Evolutionary conservation across 2,329 filamentous ascomycete genomes (phyloP), one percentile per base, ranked within the genome.

Genomic region (Claviceps sp.): DNA sequence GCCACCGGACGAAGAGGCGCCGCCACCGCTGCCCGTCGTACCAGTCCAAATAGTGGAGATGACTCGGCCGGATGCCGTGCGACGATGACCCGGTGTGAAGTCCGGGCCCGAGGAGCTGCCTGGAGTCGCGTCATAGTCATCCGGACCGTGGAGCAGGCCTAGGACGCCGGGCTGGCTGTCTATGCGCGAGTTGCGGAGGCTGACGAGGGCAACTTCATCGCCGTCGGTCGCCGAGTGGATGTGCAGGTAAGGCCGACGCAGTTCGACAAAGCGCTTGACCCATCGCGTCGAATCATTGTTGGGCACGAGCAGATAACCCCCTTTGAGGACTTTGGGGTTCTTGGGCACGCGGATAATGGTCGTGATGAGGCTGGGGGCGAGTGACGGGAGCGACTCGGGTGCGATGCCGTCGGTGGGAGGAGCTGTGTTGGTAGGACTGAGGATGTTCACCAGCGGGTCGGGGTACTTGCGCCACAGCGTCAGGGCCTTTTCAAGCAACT

Each of bases 221-320:
- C 91, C 90, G 42, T 94, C 87, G 0, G 84, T 81, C 0, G 85
- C 83, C 24, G 81, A 86, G 69, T 97, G 88, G 38, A 98, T 80
- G 66, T 97, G 89, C 50, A 98, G 75, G 64, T 97, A 98, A 0
- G 93, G 93, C 50, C 86, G 79, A 36, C 93, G 81, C 30, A 98
- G 78, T 69, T 98, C 93, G 48, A 96, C 88, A 63, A 95, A 97
- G 43, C 91, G 84, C 60, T 90, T 88, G 30, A 93, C 79, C 93
- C 93, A 98, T 55, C 85, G 81, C 22, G 83, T 86, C 38, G 84
- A 87, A 51, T 87, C 84, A 52, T 82, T 84, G 62, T 89, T 89
- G 0, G 89, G 89, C 2, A 87, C 87, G 44, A 97, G 75, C 16
- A 98, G 78, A 66, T 93, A 94, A 16, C 90, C 90, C 16, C 87